Percentiles rank a stretch among this genome's conserved stretches.
Conservation (phyloP, 306 rosid genomes). For the Quercus rubra region DNA sequence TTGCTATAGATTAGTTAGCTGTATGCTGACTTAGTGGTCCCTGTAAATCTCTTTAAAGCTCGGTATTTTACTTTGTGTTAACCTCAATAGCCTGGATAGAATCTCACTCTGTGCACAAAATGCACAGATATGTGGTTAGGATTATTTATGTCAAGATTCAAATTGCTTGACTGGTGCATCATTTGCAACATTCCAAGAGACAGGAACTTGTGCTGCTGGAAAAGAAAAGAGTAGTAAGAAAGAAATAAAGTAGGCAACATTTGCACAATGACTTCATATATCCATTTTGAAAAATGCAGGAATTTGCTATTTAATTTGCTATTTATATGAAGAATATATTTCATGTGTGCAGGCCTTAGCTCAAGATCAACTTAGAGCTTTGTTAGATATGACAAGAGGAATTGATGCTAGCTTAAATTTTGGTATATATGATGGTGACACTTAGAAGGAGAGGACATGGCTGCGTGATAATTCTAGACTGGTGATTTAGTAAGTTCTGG, state of each 20-base stretch:
- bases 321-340: slow-evolving; percentile 12
- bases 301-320: too few relatives aligned
- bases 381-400: slow-evolving; percentile 59
- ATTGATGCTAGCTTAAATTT: slow-evolving; percentile 52
- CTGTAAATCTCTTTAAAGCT: background rate
- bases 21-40: background rate
- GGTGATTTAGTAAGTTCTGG: too few relatives aligned
- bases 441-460: too few relatives aligned
- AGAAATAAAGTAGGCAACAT: too few relatives aligned
- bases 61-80: background rate
- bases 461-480: too few relatives aligned
- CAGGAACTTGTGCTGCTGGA: too few relatives aligned
- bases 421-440: slow-evolving; percentile 83
- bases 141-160: background rate
- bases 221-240: too few relatives aligned
- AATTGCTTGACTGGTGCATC: background rate
- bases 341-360: slow-evolving; percentile 71
- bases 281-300: too few relatives aligned
- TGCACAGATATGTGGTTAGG: background rate
- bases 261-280: too few relatives aligned
- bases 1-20: too few relatives aligned
- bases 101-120: background rate
- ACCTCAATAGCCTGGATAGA: background rate
- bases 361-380: slow-evolving; percentile 89
- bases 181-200: too few relatives aligned